Percentiles rank a stretch among this genome's conserved stretches.
These are phyloP conservation scores for Candida qinlingensis DNA, from an alignment of 805 yeast species.

Conservation along the genomic window DNA sequence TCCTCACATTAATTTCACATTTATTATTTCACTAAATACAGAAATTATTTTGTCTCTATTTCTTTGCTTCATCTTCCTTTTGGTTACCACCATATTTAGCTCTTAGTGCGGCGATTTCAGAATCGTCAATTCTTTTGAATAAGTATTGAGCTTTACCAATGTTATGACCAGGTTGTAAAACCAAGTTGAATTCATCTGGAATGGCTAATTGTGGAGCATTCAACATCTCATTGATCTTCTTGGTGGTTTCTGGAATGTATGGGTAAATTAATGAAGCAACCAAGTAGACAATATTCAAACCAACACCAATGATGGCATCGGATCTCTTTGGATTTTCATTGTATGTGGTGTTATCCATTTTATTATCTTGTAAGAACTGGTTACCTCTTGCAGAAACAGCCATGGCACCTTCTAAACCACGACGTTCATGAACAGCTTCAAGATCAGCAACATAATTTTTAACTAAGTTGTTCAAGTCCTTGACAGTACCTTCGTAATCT, in stretches of 20 bases:
- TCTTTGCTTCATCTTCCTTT: conserved; percentile 14
- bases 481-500: conserved; percentile 38
- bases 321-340: conserved; percentile 70
- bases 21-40: background rate
- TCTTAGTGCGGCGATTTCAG: conserved; percentile 85
- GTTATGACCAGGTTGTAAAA: conserved; percentile 74
- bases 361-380: conserved; percentile 91
- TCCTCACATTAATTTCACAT: background rate
- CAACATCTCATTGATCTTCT: conserved; percentile 68
- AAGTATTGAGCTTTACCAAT: conserved; percentile 88
- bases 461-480: conserved; percentile 61
- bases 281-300: conserved; percentile 80
- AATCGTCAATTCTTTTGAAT: conserved; percentile 88
- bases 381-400: conserved; percentile 89
- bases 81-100: conserved; percentile 78
- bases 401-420: conserved; percentile 91
- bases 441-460: conserved; percentile 58
- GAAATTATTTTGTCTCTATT: background rate
- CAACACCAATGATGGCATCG: conserved; percentile 90
- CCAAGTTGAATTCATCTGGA: conserved; percentile 66
- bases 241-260: conserved; percentile 81
- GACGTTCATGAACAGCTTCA: conserved; percentile 78
- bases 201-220: conserved; percentile 77
- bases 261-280: conserved; percentile 82
- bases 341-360: conserved; percentile 83